These are phyloP conservation scores for Aspergillus chevalieri DNA, from an alignment of 2,329 filamentous ascomycete species.

Conservation along the genomic window DNA sequence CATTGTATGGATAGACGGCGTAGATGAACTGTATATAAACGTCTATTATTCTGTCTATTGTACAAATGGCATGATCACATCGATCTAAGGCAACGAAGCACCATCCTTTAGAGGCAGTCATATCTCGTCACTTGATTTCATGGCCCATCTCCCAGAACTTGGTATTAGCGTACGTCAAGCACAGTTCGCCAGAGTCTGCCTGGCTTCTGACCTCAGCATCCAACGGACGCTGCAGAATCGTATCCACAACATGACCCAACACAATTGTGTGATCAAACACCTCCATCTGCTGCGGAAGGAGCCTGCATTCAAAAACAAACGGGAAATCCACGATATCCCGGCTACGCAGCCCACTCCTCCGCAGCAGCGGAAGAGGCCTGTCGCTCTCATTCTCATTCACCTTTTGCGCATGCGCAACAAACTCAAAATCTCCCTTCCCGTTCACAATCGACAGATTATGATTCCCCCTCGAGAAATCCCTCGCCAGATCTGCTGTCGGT, in stretches of 20 bases:
- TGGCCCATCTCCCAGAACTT: conserved; percentile 38
- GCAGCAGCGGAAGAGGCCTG: conserved; percentile 24
- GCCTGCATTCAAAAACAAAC: conserved; percentile 35
- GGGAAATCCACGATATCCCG: conserved; percentile 24
- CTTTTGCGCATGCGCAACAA: conserved; percentile 10
- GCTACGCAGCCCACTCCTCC: conserved; percentile 7
- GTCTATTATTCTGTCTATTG: not conserved
- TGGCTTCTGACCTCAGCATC: not conserved
- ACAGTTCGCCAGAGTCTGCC: conserved; percentile 16
- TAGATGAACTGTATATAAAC: not conserved
- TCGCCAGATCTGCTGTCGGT: conserved; percentile 30
- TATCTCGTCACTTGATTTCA: conserved; percentile 12
- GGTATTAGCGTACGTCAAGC: conserved; percentile 39
- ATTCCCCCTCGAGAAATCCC: conserved; percentile 37
- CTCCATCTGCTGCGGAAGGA: conserved; percentile 30
- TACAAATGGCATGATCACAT: no score
- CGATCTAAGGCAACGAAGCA: no score
- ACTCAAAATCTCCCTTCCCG: conserved; percentile 25
- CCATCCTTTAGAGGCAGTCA: conserved; percentile 4
- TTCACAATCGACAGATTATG: conserved; percentile 25
- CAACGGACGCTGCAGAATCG: conserved; percentile 13
- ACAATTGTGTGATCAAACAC: conserved; percentile 38
- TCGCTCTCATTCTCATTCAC: not conserved
- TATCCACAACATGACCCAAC: conserved; percentile 30
- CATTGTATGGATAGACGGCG: no score